phyloP scores from a whole-genome alignment of 331 rosid species.

The Dryas integrifolia region DNA sequence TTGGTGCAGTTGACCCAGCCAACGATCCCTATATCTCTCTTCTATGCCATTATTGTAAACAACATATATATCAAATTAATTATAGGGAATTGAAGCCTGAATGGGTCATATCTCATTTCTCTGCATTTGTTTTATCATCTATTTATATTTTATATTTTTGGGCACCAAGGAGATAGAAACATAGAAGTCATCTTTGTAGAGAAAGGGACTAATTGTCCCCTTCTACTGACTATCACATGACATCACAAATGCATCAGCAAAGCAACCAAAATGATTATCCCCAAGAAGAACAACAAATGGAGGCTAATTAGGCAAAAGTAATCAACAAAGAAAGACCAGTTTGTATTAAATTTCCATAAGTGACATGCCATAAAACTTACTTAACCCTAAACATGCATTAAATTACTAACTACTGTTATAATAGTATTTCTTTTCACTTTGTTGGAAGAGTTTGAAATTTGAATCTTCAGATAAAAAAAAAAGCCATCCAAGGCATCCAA shows the following conservation, averaged over 20 bases:
- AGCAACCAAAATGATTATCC: slow-evolving; percentile 1
- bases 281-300: slow-evolving; percentile 9
- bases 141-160: background rate
- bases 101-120: slow-evolving; percentile 16
- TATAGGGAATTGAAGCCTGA: slow-evolving; percentile 17
- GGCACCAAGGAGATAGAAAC: slow-evolving; percentile 14
- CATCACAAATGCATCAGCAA: background rate
- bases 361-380: no score
- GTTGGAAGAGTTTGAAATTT: no score
- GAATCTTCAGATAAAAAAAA: no score
- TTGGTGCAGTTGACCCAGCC: slow-evolving; percentile 47
- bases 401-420: no score
- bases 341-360: no score
- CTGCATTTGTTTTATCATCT: background rate
- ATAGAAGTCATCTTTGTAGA: slow-evolving; percentile 15
- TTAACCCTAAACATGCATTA: no score
- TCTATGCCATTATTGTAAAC: slow-evolving; percentile 9
- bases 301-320: slow-evolving; percentile 1
- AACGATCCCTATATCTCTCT: slow-evolving; percentile 32
- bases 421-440: no score
- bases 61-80: slow-evolving; percentile 7
- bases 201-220: slow-evolving; percentile 21
- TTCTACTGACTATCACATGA: slow-evolving; percentile 13
- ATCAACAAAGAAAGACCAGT: no score
- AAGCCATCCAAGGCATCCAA: no score